phyloP scores from a whole-genome alignment of 2,329 filamentous ascomycete genomes.

The Paecilomyces dactylethromorphus region DNA sequence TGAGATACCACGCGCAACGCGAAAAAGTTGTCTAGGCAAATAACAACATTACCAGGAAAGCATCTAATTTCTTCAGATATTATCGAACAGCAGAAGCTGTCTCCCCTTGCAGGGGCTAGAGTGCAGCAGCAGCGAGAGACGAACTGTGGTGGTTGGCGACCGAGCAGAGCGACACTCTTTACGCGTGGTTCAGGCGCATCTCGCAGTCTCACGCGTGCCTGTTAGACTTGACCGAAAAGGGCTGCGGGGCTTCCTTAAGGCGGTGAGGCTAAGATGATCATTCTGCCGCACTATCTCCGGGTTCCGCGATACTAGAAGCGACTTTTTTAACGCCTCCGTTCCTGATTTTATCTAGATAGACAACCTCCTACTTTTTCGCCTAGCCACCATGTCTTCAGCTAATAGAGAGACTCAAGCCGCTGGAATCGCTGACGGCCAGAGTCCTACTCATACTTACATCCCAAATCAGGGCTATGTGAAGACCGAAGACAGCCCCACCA shows the following conservation, averaged over 20 bases:
- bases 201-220: background rate
- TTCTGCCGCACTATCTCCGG: background rate
- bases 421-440: slow-evolving; percentile 38
- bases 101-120: background rate
- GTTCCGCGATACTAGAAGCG: background rate
- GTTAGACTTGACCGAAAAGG: background rate
- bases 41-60: background rate
- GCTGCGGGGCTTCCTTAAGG: background rate
- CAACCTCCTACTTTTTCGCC: background rate
- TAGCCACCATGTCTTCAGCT: slow-evolving; percentile 18
- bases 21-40: background rate
- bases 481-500: slow-evolving; percentile 22
- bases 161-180: background rate
- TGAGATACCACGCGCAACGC: slow-evolving; percentile 19
- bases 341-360: background rate
- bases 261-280: background rate
- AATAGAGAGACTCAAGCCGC: slow-evolving; percentile 11
- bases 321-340: background rate
- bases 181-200: background rate
- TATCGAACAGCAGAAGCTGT: background rate
- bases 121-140: background rate
- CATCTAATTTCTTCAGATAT: background rate
- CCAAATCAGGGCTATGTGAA: slow-evolving; percentile 44
- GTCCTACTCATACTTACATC: slow-evolving; percentile 43
- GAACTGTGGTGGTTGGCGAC: background rate